Conservation (phyloP, 257 asterid genomes). For the Asclepias syriaca region DNA sequence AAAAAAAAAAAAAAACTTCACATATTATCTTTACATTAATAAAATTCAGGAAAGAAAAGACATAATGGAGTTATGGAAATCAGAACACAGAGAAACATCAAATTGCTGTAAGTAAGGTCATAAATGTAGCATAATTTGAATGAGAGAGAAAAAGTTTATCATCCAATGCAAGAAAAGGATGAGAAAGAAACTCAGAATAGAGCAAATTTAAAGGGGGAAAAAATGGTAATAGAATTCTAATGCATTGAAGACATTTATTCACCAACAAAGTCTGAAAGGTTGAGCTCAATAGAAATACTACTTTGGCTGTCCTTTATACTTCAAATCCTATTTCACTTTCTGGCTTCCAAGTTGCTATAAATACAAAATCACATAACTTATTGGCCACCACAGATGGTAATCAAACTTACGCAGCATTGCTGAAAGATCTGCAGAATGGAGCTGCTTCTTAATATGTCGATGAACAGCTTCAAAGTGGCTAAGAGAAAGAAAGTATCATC, state of each 20-base stretch:
- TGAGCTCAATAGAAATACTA: neutral
- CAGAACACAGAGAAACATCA: neutral
- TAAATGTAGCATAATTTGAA: neutral
- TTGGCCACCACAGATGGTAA: slow-evolving; percentile 16
- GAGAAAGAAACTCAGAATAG: neutral
- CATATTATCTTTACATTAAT: neutral
- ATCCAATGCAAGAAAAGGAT: neutral
- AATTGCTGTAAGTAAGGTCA: neutral
- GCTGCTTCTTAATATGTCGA: slow-evolving; percentile 55
- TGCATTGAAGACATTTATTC: neutral
- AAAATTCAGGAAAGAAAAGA: neutral
- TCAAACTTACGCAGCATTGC: slow-evolving; percentile 65
- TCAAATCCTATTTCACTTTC: neutral
- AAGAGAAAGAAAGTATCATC: neutral
- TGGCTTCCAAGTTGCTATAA: neutral
- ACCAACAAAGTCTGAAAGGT: neutral
- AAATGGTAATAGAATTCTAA: neutral
- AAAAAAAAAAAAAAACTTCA: no score
- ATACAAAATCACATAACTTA: neutral
- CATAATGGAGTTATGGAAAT: neutral
- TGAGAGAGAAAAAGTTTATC: neutral
- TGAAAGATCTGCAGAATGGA: slow-evolving; percentile 55
- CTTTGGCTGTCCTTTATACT: neutral
- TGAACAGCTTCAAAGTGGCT: slow-evolving; percentile 87
- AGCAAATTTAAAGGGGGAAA: neutral